Evolutionary conservation across 2,329 filamentous ascomycete genomes (phyloP), one percentile per base, ranked within the genome.

Genomic region (Seiridium unicorne): DNA sequence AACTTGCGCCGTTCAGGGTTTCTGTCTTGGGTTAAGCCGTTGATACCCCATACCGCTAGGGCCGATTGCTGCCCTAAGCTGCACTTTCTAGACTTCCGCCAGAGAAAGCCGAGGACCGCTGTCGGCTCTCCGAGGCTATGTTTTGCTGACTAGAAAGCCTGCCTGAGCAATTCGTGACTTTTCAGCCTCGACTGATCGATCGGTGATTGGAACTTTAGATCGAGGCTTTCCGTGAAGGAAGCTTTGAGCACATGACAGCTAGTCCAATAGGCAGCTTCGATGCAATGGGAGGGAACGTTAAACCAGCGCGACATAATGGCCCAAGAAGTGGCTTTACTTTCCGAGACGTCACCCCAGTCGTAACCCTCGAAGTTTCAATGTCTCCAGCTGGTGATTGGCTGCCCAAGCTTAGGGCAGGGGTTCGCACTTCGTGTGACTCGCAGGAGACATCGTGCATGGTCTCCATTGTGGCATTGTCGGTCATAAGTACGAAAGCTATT

Each of bases 31-130:
- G 36, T 55, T 55, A 44, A 55, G 51, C 51, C 51, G 51, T 44
- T 44, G 51, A 55, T 55, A 55, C 51, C 51, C 51, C 51, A 55
- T 55, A 55, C 10, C 31, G 51, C 51, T 55, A 55, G 44, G 40
- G 44, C 38, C 51, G 11, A 55, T 55, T 44, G 38, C 51, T 55
- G 38, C 51, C 51, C 51, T 55, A 55, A 55, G 51, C 51, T 53
- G 26, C 32, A 35, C 26, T 34, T 34, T 32, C 47, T 26, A 49
- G 47, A 49, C 35, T 53, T 53, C 49, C 32, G 49, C 8, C 49
- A 36, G 11, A 53, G 34, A 13, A 35, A 35, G 35, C 34, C 49
- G 34, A 53, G 18, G 49, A n/a, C 49, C 38, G 35, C 47, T 49
- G 6, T 49, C 26, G 26, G 18, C 18, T 26, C 18, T 26, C 18